Evolutionary conservation across 495 filamentous ascomycete genomes (phyloP).

Genomic region (Recurvomyces mirabilis): DNA sequence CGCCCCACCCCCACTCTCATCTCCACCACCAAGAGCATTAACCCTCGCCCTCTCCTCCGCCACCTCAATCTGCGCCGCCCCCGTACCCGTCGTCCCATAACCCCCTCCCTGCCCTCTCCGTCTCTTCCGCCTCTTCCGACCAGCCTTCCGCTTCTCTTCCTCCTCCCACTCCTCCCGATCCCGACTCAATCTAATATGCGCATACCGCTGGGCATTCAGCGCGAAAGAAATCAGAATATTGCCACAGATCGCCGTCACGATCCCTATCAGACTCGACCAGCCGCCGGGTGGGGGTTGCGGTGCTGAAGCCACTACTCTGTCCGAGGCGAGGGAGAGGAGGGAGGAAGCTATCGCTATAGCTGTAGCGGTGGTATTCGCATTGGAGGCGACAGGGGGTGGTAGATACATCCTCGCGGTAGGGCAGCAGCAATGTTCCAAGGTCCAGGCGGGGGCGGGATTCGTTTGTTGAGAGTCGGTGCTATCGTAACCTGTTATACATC

Average conservation of each 20-base stretch:
- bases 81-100: conserved; percentile 34
- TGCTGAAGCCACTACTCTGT: too few species aligned
- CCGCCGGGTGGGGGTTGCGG: background rate
- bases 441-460: too few species aligned
- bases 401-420: too few species aligned
- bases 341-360: too few species aligned
- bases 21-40: conserved; percentile 17
- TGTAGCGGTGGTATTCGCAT: too few species aligned
- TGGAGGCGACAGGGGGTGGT: too few species aligned
- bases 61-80: conserved; percentile 24
- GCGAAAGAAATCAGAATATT: conserved; percentile 91
- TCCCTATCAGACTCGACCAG: conserved; percentile 77
- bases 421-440: too few species aligned
- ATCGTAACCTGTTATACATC: too few species aligned
- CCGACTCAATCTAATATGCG: conserved; percentile 65
- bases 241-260: conserved; percentile 78
- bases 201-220: conserved; percentile 92
- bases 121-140: conserved; percentile 10
- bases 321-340: background rate
- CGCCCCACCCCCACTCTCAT: conserved; percentile 2
- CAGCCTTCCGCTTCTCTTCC: conserved; percentile 26
- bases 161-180: conserved; percentile 35
- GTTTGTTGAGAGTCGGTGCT: too few species aligned
- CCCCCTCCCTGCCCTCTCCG: conserved; percentile 5
- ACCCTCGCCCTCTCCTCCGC: conserved; percentile 22